A percentile compares a stretch with the other conserved stretches of the same genome.
Evolutionary conservation across 805 yeast species (phyloP).

Genomic region (Priceomyces carsonii): DNA sequence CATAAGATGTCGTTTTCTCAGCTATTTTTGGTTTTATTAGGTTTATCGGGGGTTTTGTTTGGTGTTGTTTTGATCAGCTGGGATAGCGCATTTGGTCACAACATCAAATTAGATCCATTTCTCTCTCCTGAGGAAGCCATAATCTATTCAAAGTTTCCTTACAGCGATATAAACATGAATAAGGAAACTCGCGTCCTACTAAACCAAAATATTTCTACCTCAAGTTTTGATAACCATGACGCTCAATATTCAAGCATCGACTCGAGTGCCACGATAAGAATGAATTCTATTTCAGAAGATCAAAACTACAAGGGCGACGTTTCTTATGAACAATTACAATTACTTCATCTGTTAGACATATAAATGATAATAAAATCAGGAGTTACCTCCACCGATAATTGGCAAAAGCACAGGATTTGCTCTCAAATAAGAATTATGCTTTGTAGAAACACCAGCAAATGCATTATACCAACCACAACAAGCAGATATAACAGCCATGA

Average conservation of each 20-base stretch:
- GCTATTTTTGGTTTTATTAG: slow-evolving; percentile 45
- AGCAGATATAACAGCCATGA: slow-evolving; percentile 54
- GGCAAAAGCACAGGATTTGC: slow-evolving; percentile 46
- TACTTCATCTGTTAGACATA: slow-evolving; percentile 45
- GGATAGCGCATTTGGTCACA: slow-evolving; percentile 35
- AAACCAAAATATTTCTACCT: slow-evolving; percentile 1
- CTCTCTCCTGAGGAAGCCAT: slow-evolving; percentile 12
- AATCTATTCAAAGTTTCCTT: slow-evolving; percentile 17
- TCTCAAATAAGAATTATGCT: slow-evolving; percentile 56
- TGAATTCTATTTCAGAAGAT: slow-evolving; percentile 5
- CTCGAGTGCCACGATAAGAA: slow-evolving; percentile 5
- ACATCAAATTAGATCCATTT: slow-evolving; percentile 11
- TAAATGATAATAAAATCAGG: not conserved
- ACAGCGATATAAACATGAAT: slow-evolving; percentile 4
- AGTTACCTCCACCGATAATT: slow-evolving; percentile 1
- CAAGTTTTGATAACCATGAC: slow-evolving; percentile 8
- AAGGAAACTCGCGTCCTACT: slow-evolving; percentile 9
- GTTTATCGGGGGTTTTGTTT: slow-evolving; percentile 52
- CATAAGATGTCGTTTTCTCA: slow-evolving; percentile 46
- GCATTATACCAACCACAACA: slow-evolving; percentile 60
- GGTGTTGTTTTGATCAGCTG: slow-evolving; percentile 73
- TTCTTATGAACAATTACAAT: slow-evolving; percentile 55
- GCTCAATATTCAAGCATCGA: slow-evolving; percentile 8
- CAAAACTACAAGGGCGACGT: slow-evolving; percentile 31
- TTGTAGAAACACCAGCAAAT: slow-evolving; percentile 58